A percentile compares a stretch with the other conserved stretches of the same genome.
phyloP scores from a whole-genome alignment of 352 stramenopile genomes.

The Thalassiosira exigua region DNA sequence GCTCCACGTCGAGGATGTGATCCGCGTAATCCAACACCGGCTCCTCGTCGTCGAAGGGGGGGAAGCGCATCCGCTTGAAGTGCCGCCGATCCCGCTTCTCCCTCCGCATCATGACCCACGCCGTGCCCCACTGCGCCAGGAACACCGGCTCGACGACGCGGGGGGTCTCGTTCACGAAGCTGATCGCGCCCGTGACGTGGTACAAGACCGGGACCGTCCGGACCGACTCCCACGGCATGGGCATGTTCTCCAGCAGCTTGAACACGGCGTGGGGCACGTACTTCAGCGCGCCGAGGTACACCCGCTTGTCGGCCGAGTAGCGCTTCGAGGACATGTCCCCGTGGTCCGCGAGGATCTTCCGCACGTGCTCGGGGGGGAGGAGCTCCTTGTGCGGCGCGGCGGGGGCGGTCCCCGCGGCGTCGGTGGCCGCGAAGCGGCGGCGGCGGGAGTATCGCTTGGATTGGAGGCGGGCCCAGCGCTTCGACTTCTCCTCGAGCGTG shows the following conservation, averaged over 20 bases:
- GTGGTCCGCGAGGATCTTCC: constrained; percentile 99
- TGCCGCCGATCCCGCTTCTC: constrained; percentile 99
- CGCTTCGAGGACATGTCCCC: constrained; percentile 99
- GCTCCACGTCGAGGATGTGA: constrained; percentile 95
- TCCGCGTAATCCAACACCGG: constrained; percentile 86
- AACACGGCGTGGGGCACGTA: constrained; percentile 99
- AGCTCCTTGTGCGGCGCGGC: constrained; percentile 87
- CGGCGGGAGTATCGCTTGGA: constrained; percentile 94
- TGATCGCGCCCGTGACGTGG: constrained; percentile 99
- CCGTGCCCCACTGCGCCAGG: constrained; percentile 99
- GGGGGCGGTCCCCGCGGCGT: constrained; percentile 91
- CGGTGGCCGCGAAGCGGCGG: constrained; percentile 89
- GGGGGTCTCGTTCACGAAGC: constrained; percentile 99
- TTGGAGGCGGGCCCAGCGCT: constrained; percentile 88
- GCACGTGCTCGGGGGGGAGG: constrained; percentile 94
- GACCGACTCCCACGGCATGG: constrained; percentile 99
- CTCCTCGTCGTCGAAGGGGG: constrained; percentile 99
- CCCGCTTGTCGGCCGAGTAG: constrained; percentile 97
- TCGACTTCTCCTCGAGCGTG: constrained; percentile 80
- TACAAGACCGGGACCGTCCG: constrained; percentile 99
- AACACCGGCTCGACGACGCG: constrained; percentile 99
- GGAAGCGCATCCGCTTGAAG: constrained; percentile 99
- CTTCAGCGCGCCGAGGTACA: constrained; percentile 99
- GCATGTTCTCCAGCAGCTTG: constrained; percentile 99
- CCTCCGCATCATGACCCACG: constrained; percentile 99